Base-by-base conservation (phyloP, 2,329 filamentous ascomycete genomes). In the Neonectria hederae region DNA sequence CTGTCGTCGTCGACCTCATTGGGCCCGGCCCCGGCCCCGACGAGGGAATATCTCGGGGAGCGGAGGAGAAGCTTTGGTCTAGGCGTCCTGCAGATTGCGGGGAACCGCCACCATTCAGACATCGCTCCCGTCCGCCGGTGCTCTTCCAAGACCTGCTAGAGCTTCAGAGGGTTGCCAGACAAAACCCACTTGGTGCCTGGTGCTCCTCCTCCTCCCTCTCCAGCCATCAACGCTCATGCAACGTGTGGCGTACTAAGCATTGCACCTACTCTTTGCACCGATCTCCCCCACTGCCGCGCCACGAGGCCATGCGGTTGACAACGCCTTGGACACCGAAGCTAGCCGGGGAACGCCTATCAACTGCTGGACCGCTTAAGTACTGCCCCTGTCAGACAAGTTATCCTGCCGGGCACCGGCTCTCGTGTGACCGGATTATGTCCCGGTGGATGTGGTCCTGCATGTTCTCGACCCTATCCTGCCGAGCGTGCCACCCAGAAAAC, bases 1-100 rank as follows among this genome's bases (percentile, higher is more conserved):
- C 48, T 38, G 55, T 52, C 35, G 52, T 42, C 38, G 42, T 46
- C 55, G 48, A 48, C 60, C 65, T 62, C 59, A 72, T 72, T 69
- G 66, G 69, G 59, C 43, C 59, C 35, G 28, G 49, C 52, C 55
- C 67, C 63, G 63, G 62, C 67, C 48, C 62, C 62, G 66, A 54
- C 62, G 66, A 72, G 66, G 72, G 66, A 68, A 69, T 72, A 72
- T 74, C 64, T 71, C 70, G 71, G 71, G 62, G 68, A n/a, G 62
- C 49, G 48, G 54, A 58, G 43, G 53, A 42, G 42, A 55, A 65
- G 43, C 17, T 30, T 63, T 59, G 58, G 46, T 53, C 63, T 57
- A 57, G 56, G 59, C 54, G 66, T 62, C 65, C 42, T 68, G 65
- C 59, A 69, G 66, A 71, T 66, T 70, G 65, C 66, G 68, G 69